Percentiles rank a stretch among this genome's conserved stretches.
These are phyloP conservation scores for Starmera amethionina DNA, from an alignment of 805 yeast genomes.

Conservation along the genomic window DNA sequence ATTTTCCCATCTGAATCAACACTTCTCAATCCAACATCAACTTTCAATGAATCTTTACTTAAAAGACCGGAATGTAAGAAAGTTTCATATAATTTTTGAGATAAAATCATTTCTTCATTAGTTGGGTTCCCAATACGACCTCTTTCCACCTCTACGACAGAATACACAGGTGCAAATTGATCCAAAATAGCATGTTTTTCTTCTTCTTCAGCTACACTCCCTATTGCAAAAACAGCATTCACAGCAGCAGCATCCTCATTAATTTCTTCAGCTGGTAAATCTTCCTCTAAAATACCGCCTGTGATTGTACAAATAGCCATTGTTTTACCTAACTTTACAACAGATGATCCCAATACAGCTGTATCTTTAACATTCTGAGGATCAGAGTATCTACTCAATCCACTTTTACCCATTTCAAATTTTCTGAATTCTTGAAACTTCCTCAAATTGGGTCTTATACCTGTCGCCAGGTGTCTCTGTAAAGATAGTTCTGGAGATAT, in stretches of 20 bases:
- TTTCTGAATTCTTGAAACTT: conserved; percentile 64
- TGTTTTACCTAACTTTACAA: conserved; percentile 62
- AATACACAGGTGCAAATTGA: conserved; percentile 41
- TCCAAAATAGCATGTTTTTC: conserved; percentile 14
- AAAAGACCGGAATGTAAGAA: conserved; percentile 48
- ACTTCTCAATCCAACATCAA: conserved; percentile 44
- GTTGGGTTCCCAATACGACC: conserved; percentile 78
- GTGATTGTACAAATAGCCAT: conserved; percentile 63
- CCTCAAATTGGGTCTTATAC: conserved; percentile 69
- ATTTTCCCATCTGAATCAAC: conserved; percentile 40
- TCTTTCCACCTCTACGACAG: conserved; percentile 66
- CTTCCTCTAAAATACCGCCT: conserved; percentile 55
- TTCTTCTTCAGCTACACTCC: conserved; percentile 20
- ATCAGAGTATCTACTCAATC: conserved; percentile 26
- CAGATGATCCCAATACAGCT: conserved; percentile 53
- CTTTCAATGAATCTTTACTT: conserved; percentile 39
- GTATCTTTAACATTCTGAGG: conserved; percentile 20
- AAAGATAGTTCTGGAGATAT: conserved; percentile 80
- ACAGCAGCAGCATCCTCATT: conserved; percentile 30
- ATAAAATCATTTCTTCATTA: conserved; percentile 71
- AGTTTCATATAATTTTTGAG: conserved; percentile 55
- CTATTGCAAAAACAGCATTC: conserved; percentile 22
- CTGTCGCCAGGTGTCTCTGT: conserved; percentile 66
- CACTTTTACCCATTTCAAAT: conserved; percentile 32
- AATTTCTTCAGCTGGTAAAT: conserved; percentile 28